Conservation (phyloP, 1,284 basidiomycete species). For the Sphagnurus paluster region DNA sequence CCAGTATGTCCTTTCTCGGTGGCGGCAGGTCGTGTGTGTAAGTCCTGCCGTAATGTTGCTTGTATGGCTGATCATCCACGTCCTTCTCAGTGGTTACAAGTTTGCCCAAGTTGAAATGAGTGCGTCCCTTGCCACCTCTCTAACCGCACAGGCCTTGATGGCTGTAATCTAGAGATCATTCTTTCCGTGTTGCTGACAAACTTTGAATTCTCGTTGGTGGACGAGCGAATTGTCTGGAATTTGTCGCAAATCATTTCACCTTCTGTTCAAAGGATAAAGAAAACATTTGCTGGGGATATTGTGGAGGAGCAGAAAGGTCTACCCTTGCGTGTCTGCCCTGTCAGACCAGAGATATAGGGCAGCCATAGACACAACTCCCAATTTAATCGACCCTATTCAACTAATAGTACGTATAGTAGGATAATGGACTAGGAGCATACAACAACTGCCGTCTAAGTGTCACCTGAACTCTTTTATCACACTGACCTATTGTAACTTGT, state of each 20-base stretch:
- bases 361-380: too few relatives aligned
- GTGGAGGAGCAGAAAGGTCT: slow-evolving; percentile 34
- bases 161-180: slow-evolving; percentile 31
- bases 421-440: too few relatives aligned
- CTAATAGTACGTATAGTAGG: too few relatives aligned
- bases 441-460: too few relatives aligned
- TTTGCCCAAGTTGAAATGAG: slow-evolving; percentile 44
- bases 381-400: too few relatives aligned
- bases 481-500: too few relatives aligned
- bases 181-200: slow-evolving; percentile 33
- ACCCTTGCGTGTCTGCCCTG: slow-evolving; percentile 27
- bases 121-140: slow-evolving; percentile 21
- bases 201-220: slow-evolving; percentile 33
- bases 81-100: slow-evolving; percentile 34
- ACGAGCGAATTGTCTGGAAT: slow-evolving; percentile 41
- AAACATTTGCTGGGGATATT: slow-evolving; percentile 11
- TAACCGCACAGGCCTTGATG: background rate
- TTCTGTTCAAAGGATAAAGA: slow-evolving; percentile 27
- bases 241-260: slow-evolving; percentile 43
- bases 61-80: background rate
- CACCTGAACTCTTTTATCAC: too few relatives aligned
- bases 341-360: too few relatives aligned
- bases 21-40: slow-evolving; percentile 42
- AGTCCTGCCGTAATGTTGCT: too few relatives aligned
- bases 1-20: slow-evolving; percentile 41